Evolutionary conservation across 192 early-diverging fungal species (phyloP).

Genomic region (Tieghemiomyces parasiticus): DNA sequence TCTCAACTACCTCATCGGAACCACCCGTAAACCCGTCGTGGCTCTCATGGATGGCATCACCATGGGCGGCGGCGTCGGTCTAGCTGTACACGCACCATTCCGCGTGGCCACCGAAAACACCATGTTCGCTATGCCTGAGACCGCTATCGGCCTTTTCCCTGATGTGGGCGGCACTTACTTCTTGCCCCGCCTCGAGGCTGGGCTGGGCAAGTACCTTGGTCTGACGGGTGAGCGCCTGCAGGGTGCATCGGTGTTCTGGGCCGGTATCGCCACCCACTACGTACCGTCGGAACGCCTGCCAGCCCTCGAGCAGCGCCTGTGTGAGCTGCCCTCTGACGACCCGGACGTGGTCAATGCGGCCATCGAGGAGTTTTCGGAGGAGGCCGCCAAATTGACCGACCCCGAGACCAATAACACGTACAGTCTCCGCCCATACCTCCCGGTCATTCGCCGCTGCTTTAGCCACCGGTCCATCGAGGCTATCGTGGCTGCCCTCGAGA

Average conservation of each 20-base stretch:
- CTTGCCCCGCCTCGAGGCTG: constrained; percentile 85
- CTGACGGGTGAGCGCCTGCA: constrained; percentile 67
- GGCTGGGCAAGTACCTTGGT: constrained; percentile 82
- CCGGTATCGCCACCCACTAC: constrained; percentile 94
- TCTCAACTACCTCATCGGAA: constrained; percentile 83
- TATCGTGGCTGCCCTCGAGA: constrained; percentile 66
- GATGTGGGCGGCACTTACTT: constrained; percentile 95
- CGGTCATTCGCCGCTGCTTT: constrained; percentile 81
- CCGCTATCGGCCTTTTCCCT: constrained; percentile 90
- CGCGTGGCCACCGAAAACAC: constrained; percentile 92
- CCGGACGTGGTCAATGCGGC: constrained; percentile 65
- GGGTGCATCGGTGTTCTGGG: constrained; percentile 75
- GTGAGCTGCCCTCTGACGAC: constrained; percentile 62
- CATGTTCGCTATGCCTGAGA: constrained; percentile 96
- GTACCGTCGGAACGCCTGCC: constrained; percentile 75
- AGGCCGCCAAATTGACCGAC: constrained; percentile 13
- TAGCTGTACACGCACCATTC: constrained; percentile 92
- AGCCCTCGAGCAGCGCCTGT: constrained; percentile 61
- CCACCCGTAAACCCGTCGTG: constrained; percentile 76
- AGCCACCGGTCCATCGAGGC: constrained; percentile 60
- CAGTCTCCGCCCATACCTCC: constrained; percentile 26
- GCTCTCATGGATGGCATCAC: constrained; percentile 77
- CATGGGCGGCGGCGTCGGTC: constrained; percentile 95
- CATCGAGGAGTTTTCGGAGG: constrained; percentile 69
- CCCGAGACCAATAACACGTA: constrained; percentile 14